A percentile compares a stretch with the other conserved stretches of the same genome.
phyloP scores from a whole-genome alignment of 2,329 filamentous ascomycete genomes.

The Colletotrichum karsti region DNA sequence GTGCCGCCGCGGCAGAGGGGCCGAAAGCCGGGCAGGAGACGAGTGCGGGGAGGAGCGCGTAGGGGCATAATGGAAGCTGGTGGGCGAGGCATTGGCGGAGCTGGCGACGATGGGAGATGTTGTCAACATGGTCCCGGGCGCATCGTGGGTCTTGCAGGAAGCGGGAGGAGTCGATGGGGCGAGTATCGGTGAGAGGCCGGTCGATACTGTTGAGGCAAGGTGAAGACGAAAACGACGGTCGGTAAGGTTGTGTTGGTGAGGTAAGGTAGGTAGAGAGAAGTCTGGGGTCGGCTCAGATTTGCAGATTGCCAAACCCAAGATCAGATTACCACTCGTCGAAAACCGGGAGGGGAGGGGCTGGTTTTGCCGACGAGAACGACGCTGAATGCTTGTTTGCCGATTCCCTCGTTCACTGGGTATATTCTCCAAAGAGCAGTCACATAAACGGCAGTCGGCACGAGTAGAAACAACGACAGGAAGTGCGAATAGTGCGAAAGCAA shows the following conservation, averaged over 20 bases:
- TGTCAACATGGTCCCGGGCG: constrained; percentile 66
- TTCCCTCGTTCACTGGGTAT: not conserved
- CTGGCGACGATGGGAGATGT: constrained; percentile 61
- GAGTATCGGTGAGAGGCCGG: not conserved
- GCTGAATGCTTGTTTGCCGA: not conserved
- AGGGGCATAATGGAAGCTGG: constrained; percentile 58
- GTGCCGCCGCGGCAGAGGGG: constrained; percentile 49
- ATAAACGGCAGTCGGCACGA: not conserved
- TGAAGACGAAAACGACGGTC: not conserved
- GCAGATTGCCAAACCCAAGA: constrained; percentile 21
- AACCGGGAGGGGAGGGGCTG: not conserved
- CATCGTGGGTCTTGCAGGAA: constrained; percentile 46
- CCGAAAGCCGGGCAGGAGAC: constrained; percentile 49
- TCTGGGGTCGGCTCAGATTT: constrained; percentile 15
- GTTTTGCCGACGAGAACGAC: constrained; percentile 11
- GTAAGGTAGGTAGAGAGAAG: not conserved
- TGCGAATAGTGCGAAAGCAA: too few relatives aligned
- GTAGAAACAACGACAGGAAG: not conserved
- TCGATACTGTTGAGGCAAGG: not conserved
- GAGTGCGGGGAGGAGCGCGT: constrained; percentile 50
- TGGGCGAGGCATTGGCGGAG: constrained; percentile 62
- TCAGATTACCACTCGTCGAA: constrained; percentile 7
- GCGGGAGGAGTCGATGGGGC: not conserved
- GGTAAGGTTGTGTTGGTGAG: not conserved
- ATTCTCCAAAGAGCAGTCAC: too few relatives aligned